These are phyloP conservation scores for Clathrus columnatus DNA, from an alignment of 768 basidiomycete species.

Conservation along the genomic window DNA sequence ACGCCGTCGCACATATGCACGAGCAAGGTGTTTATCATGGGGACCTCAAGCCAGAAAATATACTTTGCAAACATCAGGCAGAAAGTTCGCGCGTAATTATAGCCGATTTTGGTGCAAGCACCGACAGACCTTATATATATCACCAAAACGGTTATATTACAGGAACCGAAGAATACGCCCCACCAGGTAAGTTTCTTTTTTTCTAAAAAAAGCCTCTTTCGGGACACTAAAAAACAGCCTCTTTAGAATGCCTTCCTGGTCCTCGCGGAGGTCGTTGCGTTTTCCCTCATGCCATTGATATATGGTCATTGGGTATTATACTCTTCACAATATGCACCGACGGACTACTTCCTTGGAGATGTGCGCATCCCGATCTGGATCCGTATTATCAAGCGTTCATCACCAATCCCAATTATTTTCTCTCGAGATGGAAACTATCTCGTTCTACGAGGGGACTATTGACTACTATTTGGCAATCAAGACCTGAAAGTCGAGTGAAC, in stretches of 20 bases:
- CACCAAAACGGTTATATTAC: slow-evolving; percentile 37
- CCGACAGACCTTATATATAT: slow-evolving; percentile 32
- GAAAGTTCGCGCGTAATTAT: slow-evolving; percentile 56
- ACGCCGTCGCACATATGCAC: slow-evolving; percentile 91
- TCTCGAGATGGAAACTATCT: background rate
- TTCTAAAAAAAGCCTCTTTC: too few species aligned
- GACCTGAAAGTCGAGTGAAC: slow-evolving; percentile 53
- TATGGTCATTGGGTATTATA: slow-evolving; percentile 74
- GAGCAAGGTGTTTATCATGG: slow-evolving; percentile 89
- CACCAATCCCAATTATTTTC: background rate
- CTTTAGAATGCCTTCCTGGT: slow-evolving; percentile 44
- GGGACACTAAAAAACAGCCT: too few species aligned
- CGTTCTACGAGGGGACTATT: background rate
- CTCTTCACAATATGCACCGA: slow-evolving; percentile 65
- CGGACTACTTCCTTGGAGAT: slow-evolving; percentile 58
- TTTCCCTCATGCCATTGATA: slow-evolving; percentile 39
- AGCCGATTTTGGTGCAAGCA: slow-evolving; percentile 83
- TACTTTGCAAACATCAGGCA: slow-evolving; percentile 77
- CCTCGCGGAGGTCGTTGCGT: slow-evolving; percentile 23
- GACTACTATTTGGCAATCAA: slow-evolving; percentile 42
- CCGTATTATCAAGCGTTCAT: slow-evolving; percentile 21
- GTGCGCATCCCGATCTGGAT: slow-evolving; percentile 39
- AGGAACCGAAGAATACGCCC: slow-evolving; percentile 60
- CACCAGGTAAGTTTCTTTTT: slow-evolving; percentile 44
- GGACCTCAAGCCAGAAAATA: slow-evolving; percentile 95